These are phyloP conservation scores for Penicillium polonicum DNA, from an alignment of 2,329 filamentous ascomycete species.

Conservation along the genomic window DNA sequence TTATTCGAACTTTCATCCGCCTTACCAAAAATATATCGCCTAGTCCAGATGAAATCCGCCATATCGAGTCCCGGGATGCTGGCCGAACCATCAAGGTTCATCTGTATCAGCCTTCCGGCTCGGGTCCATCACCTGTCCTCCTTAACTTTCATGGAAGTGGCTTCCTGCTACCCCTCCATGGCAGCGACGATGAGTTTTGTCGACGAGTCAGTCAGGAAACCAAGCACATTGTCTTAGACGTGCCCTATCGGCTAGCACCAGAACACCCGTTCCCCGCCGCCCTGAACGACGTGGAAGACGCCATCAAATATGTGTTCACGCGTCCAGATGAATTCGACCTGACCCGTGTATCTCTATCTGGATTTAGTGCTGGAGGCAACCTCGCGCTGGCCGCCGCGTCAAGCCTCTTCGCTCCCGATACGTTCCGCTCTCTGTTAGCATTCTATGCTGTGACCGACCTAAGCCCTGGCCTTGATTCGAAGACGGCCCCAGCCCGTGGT, in stretches of 20 bases:
- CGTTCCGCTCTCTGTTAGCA: conserved; percentile 34
- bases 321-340: conserved; percentile 37
- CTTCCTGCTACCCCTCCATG: conserved; percentile 34
- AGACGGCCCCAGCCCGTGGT: conserved; percentile 24
- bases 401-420: conserved; percentile 30
- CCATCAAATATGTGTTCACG: conserved; percentile 36
- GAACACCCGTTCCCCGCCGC: conserved; percentile 44
- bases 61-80: conserved; percentile 33
- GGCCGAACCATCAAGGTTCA: conserved; percentile 33
- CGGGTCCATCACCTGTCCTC: conserved; percentile 29
- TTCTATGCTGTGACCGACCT: conserved; percentile 36
- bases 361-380: conserved; percentile 47
- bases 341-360: conserved; percentile 36
- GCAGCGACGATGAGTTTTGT: conserved; percentile 34
- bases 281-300: conserved; percentile 43
- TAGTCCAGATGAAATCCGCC: conserved; percentile 28
- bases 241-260: conserved; percentile 42
- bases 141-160: conserved; percentile 39
- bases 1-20: conserved; percentile 17
- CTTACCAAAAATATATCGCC: not conserved
- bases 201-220: conserved; percentile 26
- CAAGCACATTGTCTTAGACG: conserved; percentile 38
- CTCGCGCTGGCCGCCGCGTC: conserved; percentile 38
- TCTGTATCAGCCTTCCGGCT: conserved; percentile 25
- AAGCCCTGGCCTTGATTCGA: conserved; percentile 15